Conservation (phyloP, 1,284 basidiomycete species). For the Moesziomyces sp. region DNA sequence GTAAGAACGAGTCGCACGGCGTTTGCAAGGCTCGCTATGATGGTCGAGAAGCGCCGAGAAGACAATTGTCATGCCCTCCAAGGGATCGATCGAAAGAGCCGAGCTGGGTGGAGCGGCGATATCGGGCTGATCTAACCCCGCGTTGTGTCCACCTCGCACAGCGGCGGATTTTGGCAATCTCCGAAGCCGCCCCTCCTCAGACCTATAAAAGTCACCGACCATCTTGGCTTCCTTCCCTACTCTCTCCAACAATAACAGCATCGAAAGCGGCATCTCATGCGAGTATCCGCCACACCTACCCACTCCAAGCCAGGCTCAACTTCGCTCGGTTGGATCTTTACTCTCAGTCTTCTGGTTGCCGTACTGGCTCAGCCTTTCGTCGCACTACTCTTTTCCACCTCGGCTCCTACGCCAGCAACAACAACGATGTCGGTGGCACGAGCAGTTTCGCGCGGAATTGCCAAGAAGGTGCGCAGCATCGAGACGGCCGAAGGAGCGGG, state of each 20-base stretch:
- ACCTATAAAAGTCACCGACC: no score
- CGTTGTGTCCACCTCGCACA: no score
- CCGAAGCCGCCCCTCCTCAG: neutral
- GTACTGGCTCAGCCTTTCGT: slow-evolving; percentile 7
- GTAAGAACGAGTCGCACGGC: no score
- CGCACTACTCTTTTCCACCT: neutral
- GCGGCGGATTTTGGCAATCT: neutral
- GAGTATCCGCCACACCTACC: neutral
- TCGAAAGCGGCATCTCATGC: neutral
- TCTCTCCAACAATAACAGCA: neutral
- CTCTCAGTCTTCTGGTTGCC: neutral
- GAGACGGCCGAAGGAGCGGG: slow-evolving; percentile 90
- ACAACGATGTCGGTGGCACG: slow-evolving; percentile 9
- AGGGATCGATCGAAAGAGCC: no score
- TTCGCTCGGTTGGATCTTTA: neutral
- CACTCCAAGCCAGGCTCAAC: neutral
- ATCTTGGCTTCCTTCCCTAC: no score
- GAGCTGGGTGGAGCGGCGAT: no score
- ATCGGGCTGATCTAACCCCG: no score
- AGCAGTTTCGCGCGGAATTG: slow-evolving; percentile 75
- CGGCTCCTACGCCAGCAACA: neutral
- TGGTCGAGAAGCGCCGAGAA: no score
- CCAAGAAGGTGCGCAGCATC: slow-evolving; percentile 79
- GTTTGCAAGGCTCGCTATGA: no score
- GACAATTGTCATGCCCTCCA: no score